phyloP scores from a whole-genome alignment of 108 stramenopile genomes.

The Skeletonema potamos region DNA sequence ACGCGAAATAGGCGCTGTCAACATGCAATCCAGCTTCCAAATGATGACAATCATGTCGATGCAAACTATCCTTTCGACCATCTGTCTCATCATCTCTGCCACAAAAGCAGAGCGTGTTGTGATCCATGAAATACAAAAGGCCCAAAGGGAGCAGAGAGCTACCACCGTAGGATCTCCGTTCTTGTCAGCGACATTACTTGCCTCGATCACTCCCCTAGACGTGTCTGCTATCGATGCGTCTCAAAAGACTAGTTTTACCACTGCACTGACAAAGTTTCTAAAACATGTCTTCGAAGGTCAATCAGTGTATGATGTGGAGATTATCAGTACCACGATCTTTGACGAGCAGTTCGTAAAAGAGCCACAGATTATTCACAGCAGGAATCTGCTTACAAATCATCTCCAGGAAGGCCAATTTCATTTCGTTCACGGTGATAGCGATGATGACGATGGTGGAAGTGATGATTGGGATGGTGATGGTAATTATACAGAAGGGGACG shows the following conservation, averaged over 20 bases:
- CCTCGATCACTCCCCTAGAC: slow-evolving; percentile 14
- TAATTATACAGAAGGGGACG: not conserved
- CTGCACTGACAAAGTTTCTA: slow-evolving; percentile 18
- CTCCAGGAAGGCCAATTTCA: slow-evolving; percentile 5
- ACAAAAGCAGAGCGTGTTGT: not conserved
- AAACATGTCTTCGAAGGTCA: slow-evolving; percentile 36
- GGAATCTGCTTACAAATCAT: not conserved
- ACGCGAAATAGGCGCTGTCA: no score
- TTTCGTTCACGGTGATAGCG: not conserved
- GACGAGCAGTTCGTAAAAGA: slow-evolving; percentile 23
- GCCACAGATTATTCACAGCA: not conserved
- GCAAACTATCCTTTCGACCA: not conserved
- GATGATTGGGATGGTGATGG: slow-evolving; percentile 2
- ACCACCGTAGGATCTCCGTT: slow-evolving; percentile 10
- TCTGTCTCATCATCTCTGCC: not conserved
- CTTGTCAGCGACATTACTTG: slow-evolving; percentile 30
- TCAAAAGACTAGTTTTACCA: slow-evolving; percentile 2
- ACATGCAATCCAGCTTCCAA: not conserved
- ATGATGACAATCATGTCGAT: not conserved
- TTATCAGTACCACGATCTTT: slow-evolving; percentile 24
- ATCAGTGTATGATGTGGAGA: slow-evolving; percentile 28
- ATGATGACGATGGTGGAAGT: not conserved
- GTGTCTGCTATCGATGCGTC: slow-evolving; percentile 9
- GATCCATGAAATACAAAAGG: not conserved
- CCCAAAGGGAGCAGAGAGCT: not conserved